Base-by-base conservation (phyloP, 768 basidiomycete genomes). In the Leccinellum albellum region DNA sequence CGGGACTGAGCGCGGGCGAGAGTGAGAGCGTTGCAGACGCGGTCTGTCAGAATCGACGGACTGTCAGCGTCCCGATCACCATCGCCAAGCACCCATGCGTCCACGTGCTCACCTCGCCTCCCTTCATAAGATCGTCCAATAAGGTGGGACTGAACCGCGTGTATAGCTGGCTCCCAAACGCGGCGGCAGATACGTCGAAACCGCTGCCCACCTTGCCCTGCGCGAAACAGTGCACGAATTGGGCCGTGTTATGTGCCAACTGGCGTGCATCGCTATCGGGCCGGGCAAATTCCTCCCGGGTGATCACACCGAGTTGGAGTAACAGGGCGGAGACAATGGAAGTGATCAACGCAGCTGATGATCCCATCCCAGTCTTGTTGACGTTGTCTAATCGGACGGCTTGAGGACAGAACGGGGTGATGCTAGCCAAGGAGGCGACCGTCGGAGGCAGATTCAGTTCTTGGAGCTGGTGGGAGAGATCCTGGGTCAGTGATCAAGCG, bases 121-220 rank as follows among this genome's bases (percentile, higher is more conserved):
- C 62, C 35, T 57, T 56, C 68, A 70, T 69, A 24, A 69, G 51
- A 33, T 15, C 59, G 14, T 66, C 63, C 50, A 71, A 46, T 55
- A 73, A 77, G 60, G 57, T n/a, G 4, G 92, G 89, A 66, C 83
- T 82, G 70, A 98, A 98, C 46, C 95, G 84, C 23, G 84, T 88
- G 75, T 98, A 99, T 7, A 94, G 67, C 65, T 98, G 96, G 66
- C 93, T 94, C 23, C 97, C 97, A 71, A 89, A 98, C 3, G 92
- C 90, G 1, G 96, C 96, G 0, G 93, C 84, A 6, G 92, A 86
- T 48, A 99, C 91, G 66, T 99, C 97, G 75, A 99, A 99, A 6
- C 97, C 97, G 66, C 91, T 94, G 29, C 97, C 97, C 15, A 99
- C 88, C 74, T 99, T 99, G 40, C 97, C 97, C 75, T 99, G 97